These are phyloP conservation scores for Nymphaea thermarum DNA, from an alignment of 164 flowering plant genomes.

Conservation along the genomic window DNA sequence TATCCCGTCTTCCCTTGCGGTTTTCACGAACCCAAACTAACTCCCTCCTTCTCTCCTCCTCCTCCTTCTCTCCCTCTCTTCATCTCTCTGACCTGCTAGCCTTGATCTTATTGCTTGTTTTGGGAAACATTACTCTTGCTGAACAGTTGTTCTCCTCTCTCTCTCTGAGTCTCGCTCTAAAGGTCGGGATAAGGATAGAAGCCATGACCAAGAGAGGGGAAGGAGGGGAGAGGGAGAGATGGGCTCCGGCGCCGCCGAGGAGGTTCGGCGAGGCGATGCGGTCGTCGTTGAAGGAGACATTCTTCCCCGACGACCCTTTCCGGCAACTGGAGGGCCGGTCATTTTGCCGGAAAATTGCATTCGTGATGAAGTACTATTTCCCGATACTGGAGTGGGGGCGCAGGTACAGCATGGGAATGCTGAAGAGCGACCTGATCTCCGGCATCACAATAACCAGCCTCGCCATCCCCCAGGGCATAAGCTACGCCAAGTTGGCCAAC, in stretches of 20 bases:
- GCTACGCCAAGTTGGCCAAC: constrained; percentile 58
- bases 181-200: not conserved
- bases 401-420: constrained; percentile 21
- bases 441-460: constrained; percentile 73
- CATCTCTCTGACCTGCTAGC: too few species aligned
- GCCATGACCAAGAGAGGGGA: not conserved
- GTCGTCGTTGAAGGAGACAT: constrained; percentile 1
- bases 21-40: too few species aligned
- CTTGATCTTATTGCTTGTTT: too few species aligned
- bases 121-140: too few species aligned
- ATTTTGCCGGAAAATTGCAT: constrained; percentile 7
- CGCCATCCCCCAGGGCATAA: constrained; percentile 71
- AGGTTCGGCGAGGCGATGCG: not conserved
- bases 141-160: not conserved
- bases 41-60: too few species aligned
- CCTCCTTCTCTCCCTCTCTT: too few species aligned
- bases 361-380: constrained; percentile 31
- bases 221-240: not conserved
- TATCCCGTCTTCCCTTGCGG: too few species aligned
- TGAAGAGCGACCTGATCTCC: constrained; percentile 40
- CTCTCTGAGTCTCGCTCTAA: not conserved
- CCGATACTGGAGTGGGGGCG: constrained; percentile 64
- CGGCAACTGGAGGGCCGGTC: not conserved
- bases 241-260: not conserved
- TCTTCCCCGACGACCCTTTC: constrained; percentile 1